Percentiles rank a stretch among this genome's conserved stretches.
Conservation (phyloP, 768 basidiomycete genomes). For the Rhodotorula babjevae region DNA sequence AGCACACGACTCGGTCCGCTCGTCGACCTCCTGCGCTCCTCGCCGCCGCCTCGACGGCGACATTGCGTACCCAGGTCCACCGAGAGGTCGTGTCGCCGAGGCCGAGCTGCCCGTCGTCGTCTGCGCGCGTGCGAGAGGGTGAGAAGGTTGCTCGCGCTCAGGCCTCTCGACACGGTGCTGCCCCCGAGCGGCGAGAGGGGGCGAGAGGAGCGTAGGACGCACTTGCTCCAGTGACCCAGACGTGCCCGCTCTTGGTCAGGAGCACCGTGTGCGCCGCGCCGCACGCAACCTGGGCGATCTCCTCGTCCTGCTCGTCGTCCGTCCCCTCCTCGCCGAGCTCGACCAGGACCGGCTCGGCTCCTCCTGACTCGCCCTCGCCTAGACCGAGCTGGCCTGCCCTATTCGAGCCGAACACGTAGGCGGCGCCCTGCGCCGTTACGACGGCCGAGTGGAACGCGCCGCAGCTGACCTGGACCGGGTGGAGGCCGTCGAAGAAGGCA, state of each 20-base stretch:
- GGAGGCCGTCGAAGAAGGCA: constrained; percentile 25
- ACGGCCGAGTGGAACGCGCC: constrained; percentile 31
- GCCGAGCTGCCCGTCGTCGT: constrained; percentile 20
- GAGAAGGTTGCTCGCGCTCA: no score
- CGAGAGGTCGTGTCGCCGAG: neutral
- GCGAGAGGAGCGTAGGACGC: neutral
- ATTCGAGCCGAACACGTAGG: constrained; percentile 20
- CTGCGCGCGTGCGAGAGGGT: neutral
- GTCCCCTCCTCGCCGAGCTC: constrained; percentile 1
- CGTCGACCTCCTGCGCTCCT: no score
- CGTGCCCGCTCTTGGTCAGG: constrained; percentile 1
- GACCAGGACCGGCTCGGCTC: constrained; percentile 15
- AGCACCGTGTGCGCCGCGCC: constrained; percentile 13
- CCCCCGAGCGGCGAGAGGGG: no score
- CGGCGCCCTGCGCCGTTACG: neutral
- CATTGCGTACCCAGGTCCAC: neutral
- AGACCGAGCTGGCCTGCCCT: constrained; percentile 11
- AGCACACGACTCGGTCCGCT: neutral
- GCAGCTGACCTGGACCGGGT: neutral
- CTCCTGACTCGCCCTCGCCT: neutral
- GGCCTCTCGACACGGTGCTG: no score
- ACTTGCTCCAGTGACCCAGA: constrained; percentile 28
- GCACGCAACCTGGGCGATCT: constrained; percentile 4
- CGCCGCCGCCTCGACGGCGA: neutral
- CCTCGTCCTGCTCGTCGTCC: no score